Evolutionary conservation across 169 alveolate genomes (phyloP), one percentile per base, ranked within the genome.

Genomic region (Theileria orientalis): DNA sequence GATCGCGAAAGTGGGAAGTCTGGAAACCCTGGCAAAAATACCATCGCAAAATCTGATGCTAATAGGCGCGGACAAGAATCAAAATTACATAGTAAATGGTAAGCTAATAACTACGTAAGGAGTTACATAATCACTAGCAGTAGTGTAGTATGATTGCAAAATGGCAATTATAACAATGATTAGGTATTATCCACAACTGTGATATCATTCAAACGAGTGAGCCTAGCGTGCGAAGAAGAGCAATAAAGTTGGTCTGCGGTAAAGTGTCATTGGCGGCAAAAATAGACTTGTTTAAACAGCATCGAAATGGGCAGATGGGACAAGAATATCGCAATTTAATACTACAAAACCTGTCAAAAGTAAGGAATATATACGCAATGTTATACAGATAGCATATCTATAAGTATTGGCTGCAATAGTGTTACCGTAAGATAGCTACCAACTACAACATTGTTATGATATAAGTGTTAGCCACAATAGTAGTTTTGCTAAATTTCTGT

Each of bases 1-100:
- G n/a, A 93, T 97, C 78, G 92, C 98, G 41, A 96, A 93, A 54
- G 97, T 98, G 23, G 99, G 99, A 46, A 92, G 98, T 21, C 90
- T 98, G 35, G 83, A 86, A 42, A 94, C 90, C 73, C 87, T 97
- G 61, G 98, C 99, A 3, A 95, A 96, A 62, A 93, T 92, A 89
- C 96, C 97, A 7, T 87, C 97, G 3, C 96, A 93, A 57, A 93
- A 93, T 61, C 87, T 93, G 46, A 93, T 93, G 94, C 86, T 93
- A 37, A 88, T 92, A n/a, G 95, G 95, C 7, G 78, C 89, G 27
- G 75, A 78, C 30, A 49, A 49, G n/a, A 49, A 49, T 49, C 60
- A 49, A 49, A 49, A 49, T 16, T 49, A 49, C 7, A 49, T 49
- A 21, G 35, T 49, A 29, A 49, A 49, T 32, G 60, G 60, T 49